These are phyloP conservation scores for Pugionium cornutum DNA, from an alignment of 345 rosid species.

Conservation along the genomic window DNA sequence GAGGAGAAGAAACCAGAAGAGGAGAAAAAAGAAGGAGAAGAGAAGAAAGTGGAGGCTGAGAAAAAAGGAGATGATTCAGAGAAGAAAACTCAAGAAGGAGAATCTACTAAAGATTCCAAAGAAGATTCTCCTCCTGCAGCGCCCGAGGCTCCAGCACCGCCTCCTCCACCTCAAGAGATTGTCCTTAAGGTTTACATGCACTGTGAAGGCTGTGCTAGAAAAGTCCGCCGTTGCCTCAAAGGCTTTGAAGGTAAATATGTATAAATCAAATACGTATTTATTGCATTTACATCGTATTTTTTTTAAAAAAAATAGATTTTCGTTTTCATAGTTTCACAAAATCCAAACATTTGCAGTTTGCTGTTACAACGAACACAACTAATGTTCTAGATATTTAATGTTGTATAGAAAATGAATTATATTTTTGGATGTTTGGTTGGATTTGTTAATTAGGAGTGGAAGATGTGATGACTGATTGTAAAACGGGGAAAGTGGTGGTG, in stretches of 20 bases:
- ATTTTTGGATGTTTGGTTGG: not conserved
- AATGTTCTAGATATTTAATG: not conserved
- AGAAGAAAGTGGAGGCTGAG: conserved; percentile 46
- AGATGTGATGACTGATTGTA: conserved; percentile 85
- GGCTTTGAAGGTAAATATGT: conserved; percentile 69
- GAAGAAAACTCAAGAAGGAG: conserved; percentile 48
- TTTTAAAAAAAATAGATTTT: too few species aligned
- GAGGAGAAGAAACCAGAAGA: conserved; percentile 41
- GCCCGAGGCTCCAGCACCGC: conserved; percentile 47
- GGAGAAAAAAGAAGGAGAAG: conserved; percentile 45
- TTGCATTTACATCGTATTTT: not conserved
- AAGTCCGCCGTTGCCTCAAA: conserved; percentile 77
- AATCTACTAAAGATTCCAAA: conserved; percentile 39
- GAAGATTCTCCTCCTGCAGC: conserved; percentile 35
- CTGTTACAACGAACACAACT: not conserved
- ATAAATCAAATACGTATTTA: too few species aligned
- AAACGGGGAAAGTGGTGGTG: conserved; percentile 79
- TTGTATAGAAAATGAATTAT: too few species aligned
- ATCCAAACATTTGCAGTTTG: conserved; percentile 3
- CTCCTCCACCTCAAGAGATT: conserved; percentile 74
- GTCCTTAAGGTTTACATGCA: conserved; percentile 90
- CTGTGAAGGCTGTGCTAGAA: conserved; percentile 98
- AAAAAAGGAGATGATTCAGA: conserved; percentile 43
- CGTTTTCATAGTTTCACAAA: not conserved
- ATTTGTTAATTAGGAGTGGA: conserved; percentile 69